These are phyloP conservation scores for Xerocomellus chrysenteron DNA, from an alignment of 768 basidiomycete genomes.

Conservation along the genomic window DNA sequence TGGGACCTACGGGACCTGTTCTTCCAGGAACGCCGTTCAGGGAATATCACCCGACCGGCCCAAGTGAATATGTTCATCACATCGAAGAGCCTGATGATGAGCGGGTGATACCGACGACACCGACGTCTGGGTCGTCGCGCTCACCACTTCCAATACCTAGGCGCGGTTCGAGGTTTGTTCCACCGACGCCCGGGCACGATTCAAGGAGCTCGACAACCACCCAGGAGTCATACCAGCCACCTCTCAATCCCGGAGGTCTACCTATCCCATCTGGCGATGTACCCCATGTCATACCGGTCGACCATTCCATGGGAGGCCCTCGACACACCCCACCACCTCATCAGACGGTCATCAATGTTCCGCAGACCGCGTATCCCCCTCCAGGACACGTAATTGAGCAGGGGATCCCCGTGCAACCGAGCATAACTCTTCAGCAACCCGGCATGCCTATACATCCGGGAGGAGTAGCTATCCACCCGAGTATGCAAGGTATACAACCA, in stretches of 20 bases:
- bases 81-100: slow-evolving; percentile 21
- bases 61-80: slow-evolving; percentile 4
- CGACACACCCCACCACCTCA: slow-evolving; percentile 8
- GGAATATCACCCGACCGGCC: slow-evolving; percentile 3
- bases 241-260: slow-evolving; percentile 10
- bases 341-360: slow-evolving; percentile 14
- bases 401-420: slow-evolving; percentile 8
- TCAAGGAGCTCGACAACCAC: slow-evolving; percentile 28
- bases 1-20: slow-evolving; percentile 28
- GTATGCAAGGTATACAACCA: neutral
- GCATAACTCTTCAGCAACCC: slow-evolving; percentile 2
- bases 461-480: neutral
- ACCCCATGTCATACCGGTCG: slow-evolving; percentile 19
- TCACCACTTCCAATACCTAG: slow-evolving; percentile 22
- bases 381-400: slow-evolving; percentile 20
- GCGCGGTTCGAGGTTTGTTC: slow-evolving; percentile 13
- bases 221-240: slow-evolving; percentile 21
- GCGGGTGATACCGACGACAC: slow-evolving; percentile 22
- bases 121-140: slow-evolving; percentile 11
- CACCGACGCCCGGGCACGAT: slow-evolving; percentile 8
- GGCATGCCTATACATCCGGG: neutral
- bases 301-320: slow-evolving; percentile 5
- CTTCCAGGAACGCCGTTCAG: slow-evolving; percentile 33
- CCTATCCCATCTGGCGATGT: slow-evolving; percentile 13
- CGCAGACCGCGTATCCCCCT: slow-evolving; percentile 15